A percentile compares a stretch with the other conserved stretches of the same genome.
Evolutionary conservation across 495 filamentous ascomycete species (phyloP).

Genomic region (Penicillium silybi): DNA sequence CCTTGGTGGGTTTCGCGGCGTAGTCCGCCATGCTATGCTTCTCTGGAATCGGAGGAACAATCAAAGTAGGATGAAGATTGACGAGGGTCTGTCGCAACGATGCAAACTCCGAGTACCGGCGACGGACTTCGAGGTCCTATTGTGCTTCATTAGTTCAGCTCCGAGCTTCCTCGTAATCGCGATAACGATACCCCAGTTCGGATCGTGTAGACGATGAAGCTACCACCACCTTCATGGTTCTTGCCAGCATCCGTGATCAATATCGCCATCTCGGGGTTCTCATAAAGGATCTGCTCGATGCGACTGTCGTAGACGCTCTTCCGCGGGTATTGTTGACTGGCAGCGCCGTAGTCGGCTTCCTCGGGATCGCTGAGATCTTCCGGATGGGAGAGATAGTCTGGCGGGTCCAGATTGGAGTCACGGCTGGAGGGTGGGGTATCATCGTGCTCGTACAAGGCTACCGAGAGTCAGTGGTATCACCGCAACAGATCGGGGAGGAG

Average conservation of each 20-base stretch:
- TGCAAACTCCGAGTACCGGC: conserved; percentile 96
- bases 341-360: conserved; percentile 34
- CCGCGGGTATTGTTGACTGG: conserved; percentile 39
- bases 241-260: conserved; percentile 92
- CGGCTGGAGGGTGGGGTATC: conserved; percentile 47
- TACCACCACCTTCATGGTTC: conserved; percentile 82
- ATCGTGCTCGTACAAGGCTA: conserved; percentile 42
- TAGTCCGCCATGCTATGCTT: conserved; percentile 99
- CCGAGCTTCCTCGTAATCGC: neutral
- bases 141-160: conserved; percentile 5
- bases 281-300: conserved; percentile 93
- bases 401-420: conserved; percentile 48
- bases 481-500: neutral
- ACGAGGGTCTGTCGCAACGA: conserved; percentile 84
- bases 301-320: conserved; percentile 91
- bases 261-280: conserved; percentile 85
- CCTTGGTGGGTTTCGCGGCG: conserved; percentile 93
- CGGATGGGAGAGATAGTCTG: conserved; percentile 54
- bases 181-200: conserved; percentile 71
- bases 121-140: conserved; percentile 90
- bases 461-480: conserved; percentile 16
- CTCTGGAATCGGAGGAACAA: conserved; percentile 95
- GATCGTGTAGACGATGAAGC: conserved; percentile 96
- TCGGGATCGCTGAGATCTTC: conserved; percentile 61
- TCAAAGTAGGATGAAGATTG: conserved; percentile 85